Evolutionary conservation across 306 rosid genomes (phyloP).

Genomic region (Lathyrus sativus): DNA sequence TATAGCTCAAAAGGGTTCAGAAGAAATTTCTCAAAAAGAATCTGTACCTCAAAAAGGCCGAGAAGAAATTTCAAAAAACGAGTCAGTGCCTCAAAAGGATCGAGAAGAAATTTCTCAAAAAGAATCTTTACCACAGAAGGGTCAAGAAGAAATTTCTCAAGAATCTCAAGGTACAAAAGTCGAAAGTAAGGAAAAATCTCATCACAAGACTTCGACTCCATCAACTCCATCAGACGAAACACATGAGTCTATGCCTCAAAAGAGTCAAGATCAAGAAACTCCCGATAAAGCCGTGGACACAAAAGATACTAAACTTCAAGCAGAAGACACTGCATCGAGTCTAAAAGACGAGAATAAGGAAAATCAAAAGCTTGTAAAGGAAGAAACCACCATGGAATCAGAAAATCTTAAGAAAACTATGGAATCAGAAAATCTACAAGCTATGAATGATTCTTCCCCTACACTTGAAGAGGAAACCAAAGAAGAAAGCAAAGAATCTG

Average conservation of each 20-base stretch:
- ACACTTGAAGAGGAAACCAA: conserved; percentile 14
- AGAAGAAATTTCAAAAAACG: conserved; percentile 15
- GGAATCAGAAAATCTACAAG: conserved; percentile 29
- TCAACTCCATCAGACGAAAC: conserved; percentile 16
- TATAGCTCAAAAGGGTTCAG: conserved; percentile 18
- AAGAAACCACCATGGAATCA: neutral
- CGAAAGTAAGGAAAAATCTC: neutral
- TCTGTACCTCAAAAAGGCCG: conserved; percentile 12
- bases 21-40: neutral
- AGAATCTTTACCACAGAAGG: neutral
- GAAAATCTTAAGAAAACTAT: conserved; percentile 7
- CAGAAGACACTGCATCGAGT: conserved; percentile 16
- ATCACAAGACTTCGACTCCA: neutral
- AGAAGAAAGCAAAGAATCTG: conserved; percentile 29
- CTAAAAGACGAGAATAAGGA: conserved; percentile 25
- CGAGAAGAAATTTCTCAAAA: neutral
- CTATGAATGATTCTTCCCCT: neutral
- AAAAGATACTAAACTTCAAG: conserved; percentile 33
- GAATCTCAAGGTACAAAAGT: neutral
- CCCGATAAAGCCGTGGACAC: conserved; percentile 2
- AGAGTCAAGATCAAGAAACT: conserved; percentile 17
- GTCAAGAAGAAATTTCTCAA: conserved; percentile 4
- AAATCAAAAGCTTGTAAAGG: conserved; percentile 16
- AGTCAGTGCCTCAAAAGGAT: neutral
- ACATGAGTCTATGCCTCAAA: conserved; percentile 7